Percentiles rank a stretch among this genome's conserved stretches.
These are phyloP conservation scores for Pseudogymnoascus sp. DNA, from an alignment of 2,329 filamentous ascomycete genomes.

Conservation along the genomic window DNA sequence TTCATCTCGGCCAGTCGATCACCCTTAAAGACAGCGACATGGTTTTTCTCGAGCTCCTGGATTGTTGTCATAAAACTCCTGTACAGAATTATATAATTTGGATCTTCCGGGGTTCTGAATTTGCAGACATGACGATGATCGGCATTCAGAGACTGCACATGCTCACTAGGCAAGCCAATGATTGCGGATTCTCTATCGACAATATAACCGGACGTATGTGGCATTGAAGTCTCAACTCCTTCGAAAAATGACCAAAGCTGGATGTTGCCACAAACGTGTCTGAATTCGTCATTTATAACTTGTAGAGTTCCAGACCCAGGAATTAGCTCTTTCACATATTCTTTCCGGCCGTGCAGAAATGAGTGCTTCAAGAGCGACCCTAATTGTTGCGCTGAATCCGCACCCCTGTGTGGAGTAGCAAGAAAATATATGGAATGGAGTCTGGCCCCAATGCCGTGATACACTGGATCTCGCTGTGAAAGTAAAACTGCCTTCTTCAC, in stretches of 20 bases:
- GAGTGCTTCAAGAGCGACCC: neutral
- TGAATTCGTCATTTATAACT: neutral
- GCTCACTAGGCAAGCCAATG: no score
- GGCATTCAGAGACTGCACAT: slow-evolving; percentile 19
- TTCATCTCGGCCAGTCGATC: no score
- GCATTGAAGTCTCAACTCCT: neutral
- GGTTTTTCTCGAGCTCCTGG: no score
- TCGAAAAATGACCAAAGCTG: neutral
- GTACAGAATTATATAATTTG: slow-evolving; percentile 20
- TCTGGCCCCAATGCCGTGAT: no score
- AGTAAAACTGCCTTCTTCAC: slow-evolving; percentile 18
- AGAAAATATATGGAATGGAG: neutral
- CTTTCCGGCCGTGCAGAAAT: neutral
- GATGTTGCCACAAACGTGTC: neutral
- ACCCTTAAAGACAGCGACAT: no score
- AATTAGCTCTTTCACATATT: neutral
- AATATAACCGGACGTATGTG: no score
- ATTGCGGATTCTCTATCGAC: no score
- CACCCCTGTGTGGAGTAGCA: neutral
- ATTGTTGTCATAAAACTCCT: no score
- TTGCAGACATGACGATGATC: slow-evolving; percentile 28
- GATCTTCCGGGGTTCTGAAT: slow-evolving; percentile 19
- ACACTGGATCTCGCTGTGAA: no score
- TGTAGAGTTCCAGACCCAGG: neutral
- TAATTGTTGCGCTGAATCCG: neutral